Conservation (phyloP, 345 rosid genomes). For the Barbarea vulgaris region DNA sequence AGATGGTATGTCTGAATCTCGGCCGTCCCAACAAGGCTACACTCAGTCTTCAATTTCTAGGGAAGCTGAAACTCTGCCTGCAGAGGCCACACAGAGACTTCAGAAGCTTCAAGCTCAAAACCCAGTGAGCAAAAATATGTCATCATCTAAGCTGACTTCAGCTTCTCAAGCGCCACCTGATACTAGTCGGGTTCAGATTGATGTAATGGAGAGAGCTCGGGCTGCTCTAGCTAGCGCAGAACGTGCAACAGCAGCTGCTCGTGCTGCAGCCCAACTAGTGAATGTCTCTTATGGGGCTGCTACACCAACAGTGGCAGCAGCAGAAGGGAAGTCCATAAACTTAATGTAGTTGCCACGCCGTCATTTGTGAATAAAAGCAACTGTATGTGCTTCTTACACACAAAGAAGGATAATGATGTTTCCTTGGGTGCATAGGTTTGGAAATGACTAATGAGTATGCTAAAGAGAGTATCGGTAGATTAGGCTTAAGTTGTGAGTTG, state of each 20-base stretch:
- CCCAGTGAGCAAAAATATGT: slow-evolving; percentile 29
- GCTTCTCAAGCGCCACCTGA: slow-evolving; percentile 25
- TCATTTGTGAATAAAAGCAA: slow-evolving; percentile 12
- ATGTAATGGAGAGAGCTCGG: slow-evolving; percentile 77
- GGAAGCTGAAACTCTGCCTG: slow-evolving; percentile 41
- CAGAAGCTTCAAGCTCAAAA: slow-evolving; percentile 39
- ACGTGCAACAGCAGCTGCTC: slow-evolving; percentile 81
- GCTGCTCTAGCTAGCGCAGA: slow-evolving; percentile 87
- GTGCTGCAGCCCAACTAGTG: slow-evolving; percentile 79
- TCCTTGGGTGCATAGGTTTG: slow-evolving; percentile 11
- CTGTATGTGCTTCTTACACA: slow-evolving; percentile 20
- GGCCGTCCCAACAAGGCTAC: slow-evolving; percentile 39
- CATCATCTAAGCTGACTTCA: slow-evolving; percentile 23
- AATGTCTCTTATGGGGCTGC: slow-evolving; percentile 50
- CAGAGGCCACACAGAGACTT: slow-evolving; percentile 42
- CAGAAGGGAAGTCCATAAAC: slow-evolving; percentile 45
- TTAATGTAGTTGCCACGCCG: slow-evolving; percentile 2
- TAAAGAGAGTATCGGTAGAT: neutral
- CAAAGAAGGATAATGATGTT: neutral
- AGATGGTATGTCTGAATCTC: slow-evolving; percentile 46
- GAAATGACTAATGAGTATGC: slow-evolving; percentile 5
- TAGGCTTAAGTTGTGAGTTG: neutral
- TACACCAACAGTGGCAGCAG: slow-evolving; percentile 37
- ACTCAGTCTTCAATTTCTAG: slow-evolving; percentile 45
- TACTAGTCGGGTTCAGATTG: slow-evolving; percentile 35